These are phyloP conservation scores for Aspergillus egyptiacus DNA, from an alignment of 495 filamentous ascomycete species.

Conservation along the genomic window DNA sequence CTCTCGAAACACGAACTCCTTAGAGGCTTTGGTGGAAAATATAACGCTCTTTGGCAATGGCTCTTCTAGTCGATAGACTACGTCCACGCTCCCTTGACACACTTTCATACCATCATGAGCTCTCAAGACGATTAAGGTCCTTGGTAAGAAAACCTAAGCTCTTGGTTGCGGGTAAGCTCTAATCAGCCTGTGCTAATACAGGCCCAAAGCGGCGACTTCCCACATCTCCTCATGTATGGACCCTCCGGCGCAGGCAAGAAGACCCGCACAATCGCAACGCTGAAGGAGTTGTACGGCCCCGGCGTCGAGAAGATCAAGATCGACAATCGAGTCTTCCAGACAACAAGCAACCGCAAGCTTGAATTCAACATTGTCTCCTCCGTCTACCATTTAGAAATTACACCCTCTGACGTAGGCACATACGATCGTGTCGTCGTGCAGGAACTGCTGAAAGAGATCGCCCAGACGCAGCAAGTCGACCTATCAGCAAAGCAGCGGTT, in stretches of 20 bases:
- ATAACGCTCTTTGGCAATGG: too few species aligned
- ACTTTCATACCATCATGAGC: constrained; percentile 80
- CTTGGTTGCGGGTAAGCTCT: background rate
- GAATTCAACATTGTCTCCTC: constrained; percentile 98
- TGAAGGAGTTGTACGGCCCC: constrained; percentile 86
- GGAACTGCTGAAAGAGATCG: constrained; percentile 93
- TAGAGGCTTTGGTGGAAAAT: too few species aligned
- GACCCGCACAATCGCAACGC: constrained; percentile 87
- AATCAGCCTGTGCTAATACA: constrained; percentile 25
- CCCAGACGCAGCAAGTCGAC: constrained; percentile 97
- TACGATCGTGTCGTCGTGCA: constrained; percentile 95
- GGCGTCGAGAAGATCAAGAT: constrained; percentile 97
- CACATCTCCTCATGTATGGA: constrained; percentile 92
- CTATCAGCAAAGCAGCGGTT: constrained; percentile 81
- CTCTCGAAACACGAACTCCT: too few species aligned
- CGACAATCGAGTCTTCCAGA: constrained; percentile 92
- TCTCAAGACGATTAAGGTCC: constrained; percentile 80
- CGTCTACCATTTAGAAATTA: constrained; percentile 96
- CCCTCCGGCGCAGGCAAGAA: constrained; percentile 97
- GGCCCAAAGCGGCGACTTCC: constrained; percentile 96
- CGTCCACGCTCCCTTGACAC: constrained; percentile 82
- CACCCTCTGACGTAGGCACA: constrained; percentile 92
- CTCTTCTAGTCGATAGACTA: constrained; percentile 90
- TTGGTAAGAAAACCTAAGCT: constrained; percentile 54
- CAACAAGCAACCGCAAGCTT: constrained; percentile 88